A percentile compares a stretch with the other conserved stretches of the same genome.
phyloP scores from a whole-genome alignment of 768 basidiomycete genomes.

The Suillus sp. region DNA sequence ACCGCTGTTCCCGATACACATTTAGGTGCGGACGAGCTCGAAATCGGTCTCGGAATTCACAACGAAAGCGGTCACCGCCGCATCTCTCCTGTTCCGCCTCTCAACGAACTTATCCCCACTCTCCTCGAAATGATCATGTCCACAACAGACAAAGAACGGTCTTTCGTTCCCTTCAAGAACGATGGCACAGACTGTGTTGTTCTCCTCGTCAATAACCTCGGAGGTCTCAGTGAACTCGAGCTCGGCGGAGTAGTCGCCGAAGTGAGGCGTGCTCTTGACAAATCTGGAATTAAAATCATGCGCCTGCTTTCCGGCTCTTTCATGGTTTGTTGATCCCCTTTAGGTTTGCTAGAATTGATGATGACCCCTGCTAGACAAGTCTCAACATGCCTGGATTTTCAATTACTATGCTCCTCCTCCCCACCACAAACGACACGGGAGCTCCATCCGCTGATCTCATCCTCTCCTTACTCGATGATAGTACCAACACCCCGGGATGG shows the following conservation, averaged over 20 bases:
- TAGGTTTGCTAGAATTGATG: constrained; percentile 1
- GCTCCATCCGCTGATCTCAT: constrained; percentile 45
- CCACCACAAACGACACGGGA: constrained; percentile 42
- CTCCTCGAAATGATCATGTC: constrained; percentile 71
- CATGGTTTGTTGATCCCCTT: constrained; percentile 58
- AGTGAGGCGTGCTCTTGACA: constrained; percentile 54
- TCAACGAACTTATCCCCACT: constrained; percentile 67
- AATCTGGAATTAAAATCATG: constrained; percentile 55
- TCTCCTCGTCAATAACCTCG: constrained; percentile 85
- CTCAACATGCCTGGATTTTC: constrained; percentile 95
- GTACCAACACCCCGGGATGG: constrained; percentile 79
- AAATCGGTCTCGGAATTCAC: constrained; percentile 91
- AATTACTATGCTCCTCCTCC: constrained; percentile 77
- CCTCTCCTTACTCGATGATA: constrained; percentile 71
- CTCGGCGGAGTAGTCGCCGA: constrained; percentile 69
- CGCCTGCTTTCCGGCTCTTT: constrained; percentile 79
- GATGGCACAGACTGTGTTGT: constrained; percentile 69
- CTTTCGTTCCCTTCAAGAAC: constrained; percentile 70
- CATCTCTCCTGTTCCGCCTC: constrained; percentile 69
- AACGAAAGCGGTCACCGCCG: constrained; percentile 81
- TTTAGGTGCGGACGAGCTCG: constrained; percentile 66
- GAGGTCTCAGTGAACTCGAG: constrained; percentile 83
- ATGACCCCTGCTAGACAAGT: constrained; percentile 58
- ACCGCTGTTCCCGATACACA: constrained; percentile 60
- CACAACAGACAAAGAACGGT: constrained; percentile 75